phyloP scores from a whole-genome alignment of 495 filamentous ascomycete genomes.

The Penicillium paxilli region DNA sequence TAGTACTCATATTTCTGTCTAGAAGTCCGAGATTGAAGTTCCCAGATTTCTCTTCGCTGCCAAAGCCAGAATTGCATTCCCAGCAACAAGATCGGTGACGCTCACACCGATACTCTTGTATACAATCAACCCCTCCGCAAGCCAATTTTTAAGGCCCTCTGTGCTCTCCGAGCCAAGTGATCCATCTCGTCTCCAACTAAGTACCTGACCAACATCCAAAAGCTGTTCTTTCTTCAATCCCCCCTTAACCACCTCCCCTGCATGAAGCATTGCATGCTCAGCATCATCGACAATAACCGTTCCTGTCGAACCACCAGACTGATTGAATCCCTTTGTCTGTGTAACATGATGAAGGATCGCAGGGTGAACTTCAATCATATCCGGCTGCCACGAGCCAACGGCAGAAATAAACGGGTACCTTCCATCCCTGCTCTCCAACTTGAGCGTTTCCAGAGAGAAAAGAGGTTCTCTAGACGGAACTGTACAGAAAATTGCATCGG shows the following conservation, averaged over 20 bases:
- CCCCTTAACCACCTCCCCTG: constrained; percentile 1
- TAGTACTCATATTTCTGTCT: no score
- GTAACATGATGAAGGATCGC: constrained; percentile 6
- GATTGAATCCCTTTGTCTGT: neutral
- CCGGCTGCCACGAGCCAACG: constrained; percentile 16
- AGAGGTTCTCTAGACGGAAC: constrained; percentile 1
- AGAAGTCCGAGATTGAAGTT: neutral
- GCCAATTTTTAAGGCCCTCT: neutral
- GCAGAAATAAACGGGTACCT: constrained; percentile 10
- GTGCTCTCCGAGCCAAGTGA: neutral
- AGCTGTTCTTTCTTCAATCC: neutral
- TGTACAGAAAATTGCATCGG: constrained; percentile 5
- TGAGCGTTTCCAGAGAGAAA: neutral
- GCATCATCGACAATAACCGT: constrained; percentile 3
- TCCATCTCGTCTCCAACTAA: neutral
- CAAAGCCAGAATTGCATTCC: neutral
- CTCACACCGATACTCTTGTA: constrained; percentile 17
- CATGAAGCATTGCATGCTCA: neutral
- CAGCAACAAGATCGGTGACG: constrained; percentile 11
- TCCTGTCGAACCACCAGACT: neutral
- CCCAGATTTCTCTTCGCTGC: neutral
- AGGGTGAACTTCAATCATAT: constrained; percentile 18
- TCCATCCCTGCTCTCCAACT: neutral
- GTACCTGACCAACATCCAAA: neutral
- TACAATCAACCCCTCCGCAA: neutral